phyloP scores from a whole-genome alignment of 805 yeast species.

The Starmerella stigmatis region DNA sequence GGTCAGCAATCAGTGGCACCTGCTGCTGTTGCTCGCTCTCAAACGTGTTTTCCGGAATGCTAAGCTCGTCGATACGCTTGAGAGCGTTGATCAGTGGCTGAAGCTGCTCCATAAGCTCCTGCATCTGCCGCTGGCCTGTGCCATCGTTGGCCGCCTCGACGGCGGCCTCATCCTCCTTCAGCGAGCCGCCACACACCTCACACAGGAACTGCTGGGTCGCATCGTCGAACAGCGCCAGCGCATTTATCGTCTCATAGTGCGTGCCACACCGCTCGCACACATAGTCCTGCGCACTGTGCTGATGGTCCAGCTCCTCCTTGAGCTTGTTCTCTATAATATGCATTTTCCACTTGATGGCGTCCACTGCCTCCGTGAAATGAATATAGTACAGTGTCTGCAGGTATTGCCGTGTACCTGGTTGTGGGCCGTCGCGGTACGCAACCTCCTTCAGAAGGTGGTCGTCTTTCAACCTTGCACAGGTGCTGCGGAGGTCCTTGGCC shows the following conservation, averaged over 20 bases:
- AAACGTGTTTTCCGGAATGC: slow-evolving; percentile 78
- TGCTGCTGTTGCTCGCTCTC: slow-evolving; percentile 73
- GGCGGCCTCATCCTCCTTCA: slow-evolving; percentile 54
- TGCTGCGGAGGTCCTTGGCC: slow-evolving; percentile 72
- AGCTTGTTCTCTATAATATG: slow-evolving; percentile 70
- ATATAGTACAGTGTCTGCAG: slow-evolving; percentile 75
- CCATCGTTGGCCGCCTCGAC: slow-evolving; percentile 39
- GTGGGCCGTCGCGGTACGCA: slow-evolving; percentile 41
- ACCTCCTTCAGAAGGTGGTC: slow-evolving; percentile 52
- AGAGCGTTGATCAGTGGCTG: slow-evolving; percentile 77
- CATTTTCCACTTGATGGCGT: slow-evolving; percentile 91
- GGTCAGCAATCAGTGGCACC: slow-evolving; percentile 42
- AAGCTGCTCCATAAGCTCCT: slow-evolving; percentile 75
- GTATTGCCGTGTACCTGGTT: slow-evolving; percentile 53
- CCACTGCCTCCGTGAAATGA: slow-evolving; percentile 87
- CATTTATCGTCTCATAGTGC: slow-evolving; percentile 77
- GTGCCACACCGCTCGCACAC: slow-evolving; percentile 77
- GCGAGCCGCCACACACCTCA: slow-evolving; percentile 64
- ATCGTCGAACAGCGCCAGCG: slow-evolving; percentile 66
- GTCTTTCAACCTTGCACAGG: slow-evolving; percentile 70
- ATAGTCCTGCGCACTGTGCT: slow-evolving; percentile 87
- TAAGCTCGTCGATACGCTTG: slow-evolving; percentile 69
- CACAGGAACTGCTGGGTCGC: slow-evolving; percentile 76
- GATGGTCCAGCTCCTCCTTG: slow-evolving; percentile 72
- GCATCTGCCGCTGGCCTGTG: slow-evolving; percentile 51